A percentile compares a stretch with the other conserved stretches of the same genome.
phyloP scores from a whole-genome alignment of 257 asterid genomes.

The Plantago major region DNA sequence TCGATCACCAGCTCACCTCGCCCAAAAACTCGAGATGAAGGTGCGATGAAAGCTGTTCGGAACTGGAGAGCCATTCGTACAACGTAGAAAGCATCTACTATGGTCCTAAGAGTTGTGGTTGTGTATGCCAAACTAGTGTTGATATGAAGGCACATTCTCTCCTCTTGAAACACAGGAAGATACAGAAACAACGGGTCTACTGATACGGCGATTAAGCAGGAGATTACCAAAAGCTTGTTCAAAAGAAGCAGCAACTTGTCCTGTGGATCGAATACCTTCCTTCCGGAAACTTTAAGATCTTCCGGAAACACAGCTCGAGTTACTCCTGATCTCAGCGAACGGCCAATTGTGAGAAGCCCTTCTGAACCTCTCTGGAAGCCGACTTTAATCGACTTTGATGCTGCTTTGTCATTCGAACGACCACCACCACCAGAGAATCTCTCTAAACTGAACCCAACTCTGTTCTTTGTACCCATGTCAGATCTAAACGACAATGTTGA shows the following conservation, averaged over 20 bases:
- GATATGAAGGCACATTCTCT: slow-evolving; percentile 78
- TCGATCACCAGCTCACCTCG: slow-evolving; percentile 98
- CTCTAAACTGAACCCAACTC: slow-evolving; percentile 63
- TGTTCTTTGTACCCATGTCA: slow-evolving; percentile 64
- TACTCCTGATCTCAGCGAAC: slow-evolving; percentile 73
- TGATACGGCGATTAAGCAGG: slow-evolving; percentile 81
- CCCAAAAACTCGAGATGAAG: slow-evolving; percentile 98
- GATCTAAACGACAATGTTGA: slow-evolving; percentile 48
- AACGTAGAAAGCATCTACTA: slow-evolving; percentile 62
- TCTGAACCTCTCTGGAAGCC: slow-evolving; percentile 76
- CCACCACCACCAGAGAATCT: slow-evolving; percentile 42
- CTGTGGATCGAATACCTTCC: slow-evolving; percentile 87
- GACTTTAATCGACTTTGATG: slow-evolving; percentile 53
- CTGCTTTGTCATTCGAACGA: slow-evolving; percentile 24
- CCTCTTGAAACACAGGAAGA: slow-evolving; percentile 70
- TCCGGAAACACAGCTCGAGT: slow-evolving; percentile 87
- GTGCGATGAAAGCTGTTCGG: slow-evolving; percentile 94
- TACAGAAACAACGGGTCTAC: slow-evolving; percentile 86
- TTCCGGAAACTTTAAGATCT: slow-evolving; percentile 71
- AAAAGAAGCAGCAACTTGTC: slow-evolving; percentile 83
- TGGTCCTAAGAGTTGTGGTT: slow-evolving; percentile 62
- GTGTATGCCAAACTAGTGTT: slow-evolving; percentile 63
- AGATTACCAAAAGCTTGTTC: slow-evolving; percentile 76
- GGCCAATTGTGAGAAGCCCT: slow-evolving; percentile 77
- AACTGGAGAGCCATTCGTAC: slow-evolving; percentile 78